Base-by-base conservation (phyloP, 768 basidiomycete species). In the Suillus fuscotomentosus region DNA sequence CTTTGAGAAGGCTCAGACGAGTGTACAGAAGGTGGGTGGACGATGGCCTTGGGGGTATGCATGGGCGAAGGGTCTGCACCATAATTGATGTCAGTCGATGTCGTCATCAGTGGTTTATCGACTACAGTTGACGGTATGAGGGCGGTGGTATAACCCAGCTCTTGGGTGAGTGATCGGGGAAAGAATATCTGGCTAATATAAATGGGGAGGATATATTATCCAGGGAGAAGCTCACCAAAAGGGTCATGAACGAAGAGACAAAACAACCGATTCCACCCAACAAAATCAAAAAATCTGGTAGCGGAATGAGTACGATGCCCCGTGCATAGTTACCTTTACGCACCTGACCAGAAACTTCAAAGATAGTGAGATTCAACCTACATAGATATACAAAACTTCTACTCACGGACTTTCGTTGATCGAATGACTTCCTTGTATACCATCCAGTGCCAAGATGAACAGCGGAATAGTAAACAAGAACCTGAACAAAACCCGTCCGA, bases 221-320 rank as follows among this genome's bases (percentile, higher is more conserved):
- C 56, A 51, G 27, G 31, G 47, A n/a, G 34, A 63, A 27, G 75
- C 87, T 70, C 70, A 92, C 92, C 39, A 94, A 80, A 39, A 94
- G 81, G 4, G 92, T 94, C 27, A 94, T 90, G 20, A 86, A 86
- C 31, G 92, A 92, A 4, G 92, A 94, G 24, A 91, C 81, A 70
- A 93, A 87, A 69, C 88, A 88, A 15, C 92, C 92, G 38, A 94
- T 82, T 20, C 83, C 91, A 24, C 86, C 88, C 61, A 88, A 69
- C 85, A 91, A 88, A 54, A 88, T 75, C 11, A 93, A 79, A 63
- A 91, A 84, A 74, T 94, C 92, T 85, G 59, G 42, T 15, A 36
- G 13, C 9, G n/a, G 34, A 24, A 51, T 64, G 68, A 64, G 24
- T 56, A 59, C 24, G 59, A 27, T 22, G 13, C 22, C 56, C 11